Conservation (phyloP, 148 eudicot species). For the Vaccinium vitisidaea region DNA sequence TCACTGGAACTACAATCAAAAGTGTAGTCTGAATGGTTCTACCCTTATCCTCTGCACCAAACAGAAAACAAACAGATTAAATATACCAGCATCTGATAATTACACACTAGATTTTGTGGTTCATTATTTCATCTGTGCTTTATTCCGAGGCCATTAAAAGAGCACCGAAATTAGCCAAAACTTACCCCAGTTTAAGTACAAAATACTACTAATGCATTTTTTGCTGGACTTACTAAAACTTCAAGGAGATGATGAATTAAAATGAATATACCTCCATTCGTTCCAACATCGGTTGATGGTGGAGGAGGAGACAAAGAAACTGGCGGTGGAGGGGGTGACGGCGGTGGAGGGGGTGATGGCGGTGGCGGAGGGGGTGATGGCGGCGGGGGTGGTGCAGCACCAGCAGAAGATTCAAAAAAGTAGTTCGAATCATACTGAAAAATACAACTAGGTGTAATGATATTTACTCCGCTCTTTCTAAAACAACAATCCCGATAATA, state of each 20-base stretch:
- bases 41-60: background rate
- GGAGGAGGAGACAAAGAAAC: background rate
- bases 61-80: background rate
- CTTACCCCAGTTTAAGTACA: background rate
- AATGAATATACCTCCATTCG: background rate
- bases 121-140: background rate
- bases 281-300: background rate
- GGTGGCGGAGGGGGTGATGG: too few relatives aligned
- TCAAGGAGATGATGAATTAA: background rate
- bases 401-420: background rate
- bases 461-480: background rate
- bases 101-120: background rate
- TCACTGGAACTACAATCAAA: conserved; percentile 14
- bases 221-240: background rate
- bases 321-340: background rate
- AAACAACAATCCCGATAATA: background rate
- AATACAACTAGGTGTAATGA: conserved; percentile 4
- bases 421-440: background rate
- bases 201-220: background rate
- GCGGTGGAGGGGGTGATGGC: too few relatives aligned
- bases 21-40: background rate
- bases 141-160: background rate
- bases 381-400: conserved; percentile 16
- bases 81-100: background rate
- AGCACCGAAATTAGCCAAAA: background rate